Percentiles rank a stretch among this genome's conserved stretches.
These are phyloP conservation scores for Tolypocladium nubicola DNA, from an alignment of 2,329 filamentous ascomycete genomes.

Conservation along the genomic window DNA sequence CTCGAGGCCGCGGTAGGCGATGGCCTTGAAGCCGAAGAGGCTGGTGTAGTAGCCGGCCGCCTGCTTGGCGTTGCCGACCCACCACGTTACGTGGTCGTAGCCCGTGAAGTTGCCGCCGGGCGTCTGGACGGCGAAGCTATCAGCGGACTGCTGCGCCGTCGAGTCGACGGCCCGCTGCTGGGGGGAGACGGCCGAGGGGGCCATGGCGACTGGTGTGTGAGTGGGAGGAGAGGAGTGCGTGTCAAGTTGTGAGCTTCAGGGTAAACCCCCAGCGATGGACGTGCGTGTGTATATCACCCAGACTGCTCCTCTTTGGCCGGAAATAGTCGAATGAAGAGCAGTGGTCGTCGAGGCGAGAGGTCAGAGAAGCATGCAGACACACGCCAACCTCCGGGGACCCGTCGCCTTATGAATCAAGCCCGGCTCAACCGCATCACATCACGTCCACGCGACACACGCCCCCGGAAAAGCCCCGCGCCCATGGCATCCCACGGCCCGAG, in stretches of 20 bases:
- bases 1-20: slow-evolving; percentile 83
- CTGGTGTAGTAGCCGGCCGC: slow-evolving; percentile 80
- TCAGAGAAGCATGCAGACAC: not conserved
- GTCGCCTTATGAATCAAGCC: not conserved
- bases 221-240: not conserved
- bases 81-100: slow-evolving; percentile 93
- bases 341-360: not conserved
- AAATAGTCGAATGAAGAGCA: not conserved
- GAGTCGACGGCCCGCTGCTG: slow-evolving; percentile 31
- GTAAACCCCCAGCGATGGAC: not conserved
- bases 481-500: slow-evolving; percentile 11
- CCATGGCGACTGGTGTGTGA: not conserved
- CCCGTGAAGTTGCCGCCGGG: slow-evolving; percentile 54
- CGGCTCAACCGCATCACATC: not conserved
- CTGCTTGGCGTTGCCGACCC: slow-evolving; percentile 94
- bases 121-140: slow-evolving; percentile 44
- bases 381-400: not conserved
- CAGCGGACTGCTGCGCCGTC: slow-evolving; percentile 29
- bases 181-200: slow-evolving; percentile 44
- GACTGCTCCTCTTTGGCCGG: not conserved
- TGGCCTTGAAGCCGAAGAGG: slow-evolving; percentile 72
- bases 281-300: not conserved
- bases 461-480: slow-evolving; percentile 10
- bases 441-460: not conserved
- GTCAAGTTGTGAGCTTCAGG: not conserved